Percentiles rank a stretch among this genome's conserved stretches.
Conservation (phyloP, 1,139 yeast species). For the Diutina neorugosa region DNA sequence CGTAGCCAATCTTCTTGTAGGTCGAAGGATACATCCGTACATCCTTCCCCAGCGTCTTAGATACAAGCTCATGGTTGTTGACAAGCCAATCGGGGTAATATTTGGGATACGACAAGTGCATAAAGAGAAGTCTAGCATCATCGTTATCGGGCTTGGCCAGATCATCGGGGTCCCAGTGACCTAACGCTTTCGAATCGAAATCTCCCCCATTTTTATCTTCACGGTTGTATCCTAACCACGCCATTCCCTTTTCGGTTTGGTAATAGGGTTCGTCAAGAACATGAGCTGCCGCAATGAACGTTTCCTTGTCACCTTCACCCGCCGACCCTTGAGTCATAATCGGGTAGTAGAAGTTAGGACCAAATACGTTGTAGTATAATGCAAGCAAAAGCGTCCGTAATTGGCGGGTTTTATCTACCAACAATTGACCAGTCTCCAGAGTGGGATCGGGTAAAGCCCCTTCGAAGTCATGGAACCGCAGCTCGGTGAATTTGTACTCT, state of each 20-base stretch:
- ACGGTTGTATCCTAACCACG: constrained; percentile 40
- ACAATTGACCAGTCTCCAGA: constrained; percentile 1
- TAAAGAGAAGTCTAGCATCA: constrained; percentile 26
- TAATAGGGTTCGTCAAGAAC: constrained; percentile 2
- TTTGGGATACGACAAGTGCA: constrained; percentile 62
- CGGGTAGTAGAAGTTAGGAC: constrained; percentile 4
- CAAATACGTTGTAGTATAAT: constrained; percentile 4
- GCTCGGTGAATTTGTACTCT: constrained; percentile 21
- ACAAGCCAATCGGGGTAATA: constrained; percentile 38
- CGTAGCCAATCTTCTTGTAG: constrained; percentile 34
- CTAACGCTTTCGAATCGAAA: constrained; percentile 13
- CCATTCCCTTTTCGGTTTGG: constrained; percentile 18
- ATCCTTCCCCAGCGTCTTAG: constrained; percentile 16
- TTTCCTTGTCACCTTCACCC: constrained; percentile 4
- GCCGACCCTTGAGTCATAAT: constrained; percentile 4
- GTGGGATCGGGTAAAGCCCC: constrained; percentile 3
- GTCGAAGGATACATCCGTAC: constrained; percentile 35
- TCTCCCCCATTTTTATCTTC: constrained; percentile 10
- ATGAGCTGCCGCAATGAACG: constrained; percentile 4
- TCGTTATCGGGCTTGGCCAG: constrained; percentile 8
- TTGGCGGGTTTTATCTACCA: constrained; percentile 3
- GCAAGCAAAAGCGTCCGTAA: constrained; percentile 1
- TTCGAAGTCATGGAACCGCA: constrained; percentile 19
- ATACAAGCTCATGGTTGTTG: constrained; percentile 21
- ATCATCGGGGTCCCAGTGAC: constrained; percentile 42